These are phyloP conservation scores for Aureobasidium subglaciale DNA, from an alignment of 2,329 filamentous ascomycete species.

Conservation along the genomic window DNA sequence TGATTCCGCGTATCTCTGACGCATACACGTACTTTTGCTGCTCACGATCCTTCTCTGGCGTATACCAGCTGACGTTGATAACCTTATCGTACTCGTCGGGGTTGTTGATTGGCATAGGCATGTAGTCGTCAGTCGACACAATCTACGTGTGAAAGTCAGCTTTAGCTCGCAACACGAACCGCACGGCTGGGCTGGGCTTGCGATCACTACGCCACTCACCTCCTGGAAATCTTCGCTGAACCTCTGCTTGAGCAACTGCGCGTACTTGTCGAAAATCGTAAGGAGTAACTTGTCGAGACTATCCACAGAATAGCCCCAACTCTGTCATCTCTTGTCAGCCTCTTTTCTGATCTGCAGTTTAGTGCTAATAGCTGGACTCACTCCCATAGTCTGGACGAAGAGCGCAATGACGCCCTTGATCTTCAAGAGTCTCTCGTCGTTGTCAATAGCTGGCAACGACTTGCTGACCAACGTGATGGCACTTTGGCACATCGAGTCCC, in stretches of 20 bases:
- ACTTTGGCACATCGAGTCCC: conserved; percentile 94
- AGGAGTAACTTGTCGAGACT: conserved; percentile 78
- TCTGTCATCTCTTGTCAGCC: conserved; percentile 42
- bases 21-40: conserved; percentile 58
- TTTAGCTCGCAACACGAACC: background rate
- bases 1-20: background rate
- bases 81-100: conserved; percentile 92
- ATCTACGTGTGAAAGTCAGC: conserved; percentile 36
- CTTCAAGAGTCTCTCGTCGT: conserved; percentile 84
- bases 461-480: conserved; percentile 76
- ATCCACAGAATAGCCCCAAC: conserved; percentile 81
- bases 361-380: conserved; percentile 33
- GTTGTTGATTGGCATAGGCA: conserved; percentile 96
- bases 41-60: conserved; percentile 67
- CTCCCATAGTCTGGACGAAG: conserved; percentile 98
- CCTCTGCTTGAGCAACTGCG: conserved; percentile 77
- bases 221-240: conserved; percentile 97
- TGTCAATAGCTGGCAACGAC: conserved; percentile 70
- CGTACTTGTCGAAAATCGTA: conserved; percentile 89
- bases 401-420: conserved; percentile 89
- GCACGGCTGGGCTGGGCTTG: background rate
- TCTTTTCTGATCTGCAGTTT: background rate
- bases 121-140: conserved; percentile 92
- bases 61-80: conserved; percentile 92
- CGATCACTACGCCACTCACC: conserved; percentile 37